These are phyloP conservation scores for Porphyrellus cyaneotinctus DNA, from an alignment of 768 basidiomycete genomes.

Conservation along the genomic window DNA sequence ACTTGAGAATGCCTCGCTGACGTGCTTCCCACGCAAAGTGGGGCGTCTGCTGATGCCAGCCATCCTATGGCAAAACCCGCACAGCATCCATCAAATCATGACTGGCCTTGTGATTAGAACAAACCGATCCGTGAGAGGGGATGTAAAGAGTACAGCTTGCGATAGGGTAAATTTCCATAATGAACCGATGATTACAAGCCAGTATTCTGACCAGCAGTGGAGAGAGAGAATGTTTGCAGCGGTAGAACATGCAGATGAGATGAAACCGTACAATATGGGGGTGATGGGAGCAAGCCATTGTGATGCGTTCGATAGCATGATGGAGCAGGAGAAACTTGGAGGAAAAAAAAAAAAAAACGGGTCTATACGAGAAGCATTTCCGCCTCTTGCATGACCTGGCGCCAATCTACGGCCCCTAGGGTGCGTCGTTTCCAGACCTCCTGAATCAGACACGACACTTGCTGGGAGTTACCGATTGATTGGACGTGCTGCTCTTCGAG, in stretches of 20 bases:
- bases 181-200: conserved; percentile 13
- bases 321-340: background rate
- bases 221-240: conserved; percentile 3
- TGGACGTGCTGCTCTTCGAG: conserved; percentile 51
- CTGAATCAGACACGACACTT: conserved; percentile 50
- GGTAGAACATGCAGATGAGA: conserved; percentile 9
- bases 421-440: conserved; percentile 52
- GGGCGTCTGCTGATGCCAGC: too few species aligned
- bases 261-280: conserved; percentile 10
- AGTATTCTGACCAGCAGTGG: conserved; percentile 23
- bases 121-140: background rate
- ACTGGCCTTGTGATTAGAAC: background rate
- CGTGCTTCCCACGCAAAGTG: conserved; percentile 16
- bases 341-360: background rate
- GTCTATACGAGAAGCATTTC: conserved; percentile 59
- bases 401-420: conserved; percentile 54
- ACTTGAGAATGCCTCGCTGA: background rate
- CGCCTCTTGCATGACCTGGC: conserved; percentile 45
- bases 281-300: background rate
- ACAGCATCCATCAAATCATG: background rate
- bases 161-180: conserved; percentile 20
- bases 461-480: conserved; percentile 61
- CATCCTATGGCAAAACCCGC: too few species aligned
- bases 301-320: conserved; percentile 4
- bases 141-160: conserved; percentile 23